Evolutionary conservation across 2,329 filamentous ascomycete genomes (phyloP).

Genomic region (Colletotrichum lupini): DNA sequence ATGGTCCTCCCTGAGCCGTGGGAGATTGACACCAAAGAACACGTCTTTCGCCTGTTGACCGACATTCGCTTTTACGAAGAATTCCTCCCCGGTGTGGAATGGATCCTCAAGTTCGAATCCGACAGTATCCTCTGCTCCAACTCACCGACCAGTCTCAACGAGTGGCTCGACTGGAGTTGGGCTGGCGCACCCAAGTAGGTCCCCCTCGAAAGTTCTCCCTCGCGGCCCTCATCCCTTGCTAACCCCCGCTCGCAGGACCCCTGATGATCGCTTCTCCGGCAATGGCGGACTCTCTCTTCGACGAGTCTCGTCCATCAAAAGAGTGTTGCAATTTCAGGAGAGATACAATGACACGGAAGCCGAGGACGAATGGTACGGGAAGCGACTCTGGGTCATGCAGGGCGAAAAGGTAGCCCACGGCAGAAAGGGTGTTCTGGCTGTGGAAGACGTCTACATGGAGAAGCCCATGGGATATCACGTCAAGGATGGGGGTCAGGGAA

Average conservation of each 20-base stretch:
- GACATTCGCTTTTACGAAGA: constrained; percentile 64
- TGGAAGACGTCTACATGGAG: constrained; percentile 61
- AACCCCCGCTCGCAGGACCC: constrained; percentile 41
- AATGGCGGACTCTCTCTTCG: constrained; percentile 66
- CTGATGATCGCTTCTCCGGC: constrained; percentile 58
- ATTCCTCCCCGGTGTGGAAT: constrained; percentile 61
- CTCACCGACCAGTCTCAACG: constrained; percentile 60
- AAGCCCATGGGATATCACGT: constrained; percentile 67
- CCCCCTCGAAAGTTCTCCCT: not conserved
- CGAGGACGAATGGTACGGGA: constrained; percentile 67
- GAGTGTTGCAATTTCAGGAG: constrained; percentile 59
- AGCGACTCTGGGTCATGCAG: constrained; percentile 58
- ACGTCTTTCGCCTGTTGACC: constrained; percentile 60
- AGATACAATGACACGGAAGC: constrained; percentile 62
- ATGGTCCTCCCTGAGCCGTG: constrained; percentile 60
- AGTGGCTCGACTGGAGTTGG: constrained; percentile 67
- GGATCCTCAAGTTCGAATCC: constrained; percentile 65
- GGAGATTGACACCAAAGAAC: constrained; percentile 58
- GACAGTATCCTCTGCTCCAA: constrained; percentile 68
- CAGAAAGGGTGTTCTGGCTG: constrained; percentile 55
- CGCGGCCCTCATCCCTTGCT: not conserved
- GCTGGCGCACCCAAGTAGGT: constrained; percentile 61
- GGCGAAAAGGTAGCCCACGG: constrained; percentile 58
- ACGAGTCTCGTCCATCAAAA: constrained; percentile 60
- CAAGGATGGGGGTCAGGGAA: constrained; percentile 52